These are phyloP conservation scores for Trichosporon asahii DNA, from an alignment of 1,284 basidiomycete species.

Conservation along the genomic window DNA sequence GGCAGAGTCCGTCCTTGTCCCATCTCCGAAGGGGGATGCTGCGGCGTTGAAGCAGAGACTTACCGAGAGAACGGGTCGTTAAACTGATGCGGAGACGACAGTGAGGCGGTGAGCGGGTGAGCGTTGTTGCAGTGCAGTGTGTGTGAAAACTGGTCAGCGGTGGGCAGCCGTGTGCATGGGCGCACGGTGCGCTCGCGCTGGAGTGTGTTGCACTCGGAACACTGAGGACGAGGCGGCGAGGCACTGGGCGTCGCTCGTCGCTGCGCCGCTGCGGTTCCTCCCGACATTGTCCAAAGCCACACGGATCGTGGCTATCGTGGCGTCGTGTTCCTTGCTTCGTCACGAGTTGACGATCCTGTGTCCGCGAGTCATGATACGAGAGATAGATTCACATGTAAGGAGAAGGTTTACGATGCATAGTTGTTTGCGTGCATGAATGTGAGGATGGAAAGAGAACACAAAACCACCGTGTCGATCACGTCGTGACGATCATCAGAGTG, in stretches of 20 bases:
- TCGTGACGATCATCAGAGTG: neutral
- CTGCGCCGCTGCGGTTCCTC: neutral
- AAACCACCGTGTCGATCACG: neutral
- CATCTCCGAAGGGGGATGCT: too few relatives aligned
- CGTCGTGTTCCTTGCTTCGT: neutral
- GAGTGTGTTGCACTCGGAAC: neutral
- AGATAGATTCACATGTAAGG: too few relatives aligned
- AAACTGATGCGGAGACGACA: neutral
- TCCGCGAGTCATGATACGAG: too few relatives aligned
- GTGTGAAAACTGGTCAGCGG: neutral
- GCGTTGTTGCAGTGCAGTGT: neutral
- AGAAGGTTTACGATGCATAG: too few relatives aligned
- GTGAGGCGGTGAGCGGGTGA: too few relatives aligned
- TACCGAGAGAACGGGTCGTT: neutral
- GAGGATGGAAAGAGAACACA: too few relatives aligned
- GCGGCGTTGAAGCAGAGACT: neutral
- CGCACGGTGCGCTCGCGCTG: neutral
- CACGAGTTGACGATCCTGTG: too few relatives aligned
- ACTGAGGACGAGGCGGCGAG: neutral
- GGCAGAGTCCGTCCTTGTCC: too few relatives aligned
- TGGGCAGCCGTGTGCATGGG: neutral
- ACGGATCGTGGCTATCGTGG: neutral
- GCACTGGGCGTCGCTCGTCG: neutral
- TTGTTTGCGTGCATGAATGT: neutral
- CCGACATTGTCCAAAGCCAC: neutral